A percentile compares a stretch with the other conserved stretches of the same genome.
These are phyloP conservation scores for Aspergillus pseudonomiae DNA, from an alignment of 2,329 filamentous ascomycete genomes.

Conservation along the genomic window DNA sequence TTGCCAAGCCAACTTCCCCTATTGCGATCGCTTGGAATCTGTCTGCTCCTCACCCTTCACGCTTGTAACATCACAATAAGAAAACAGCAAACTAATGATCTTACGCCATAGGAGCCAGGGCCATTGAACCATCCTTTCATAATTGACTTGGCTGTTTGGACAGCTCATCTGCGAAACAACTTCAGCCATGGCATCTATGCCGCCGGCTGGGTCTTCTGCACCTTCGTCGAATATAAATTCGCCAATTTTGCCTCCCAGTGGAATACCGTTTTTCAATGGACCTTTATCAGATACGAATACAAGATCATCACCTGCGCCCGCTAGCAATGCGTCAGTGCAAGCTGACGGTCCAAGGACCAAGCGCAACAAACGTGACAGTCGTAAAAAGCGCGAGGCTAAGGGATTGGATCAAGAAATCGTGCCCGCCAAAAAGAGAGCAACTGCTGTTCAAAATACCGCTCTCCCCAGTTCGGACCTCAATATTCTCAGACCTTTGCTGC, in stretches of 20 bases:
- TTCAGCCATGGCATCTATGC: slow-evolving; percentile 35
- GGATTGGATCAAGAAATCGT: slow-evolving; percentile 41
- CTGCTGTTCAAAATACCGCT: slow-evolving; percentile 33
- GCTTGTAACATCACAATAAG: neutral
- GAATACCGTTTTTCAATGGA: slow-evolving; percentile 32
- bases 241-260: slow-evolving; percentile 32
- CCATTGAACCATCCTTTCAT: neutral
- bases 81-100: neutral
- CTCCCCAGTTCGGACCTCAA: slow-evolving; percentile 42
- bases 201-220: slow-evolving; percentile 37
- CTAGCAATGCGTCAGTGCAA: slow-evolving; percentile 31
- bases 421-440: slow-evolving; percentile 41
- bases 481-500: slow-evolving; percentile 44
- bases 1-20: neutral
- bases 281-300: slow-evolving; percentile 33
- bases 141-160: neutral
- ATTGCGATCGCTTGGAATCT: neutral
- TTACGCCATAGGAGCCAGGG: neutral
- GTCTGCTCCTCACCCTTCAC: neutral
- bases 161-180: neutral
- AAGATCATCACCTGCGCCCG: slow-evolving; percentile 39
- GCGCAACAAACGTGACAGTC: slow-evolving; percentile 47
- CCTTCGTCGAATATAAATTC: slow-evolving; percentile 43
- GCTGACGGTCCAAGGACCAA: slow-evolving; percentile 38
- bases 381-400: slow-evolving; percentile 49